Conservation (phyloP, 306 rosid species). For the Glycine latifolia region DNA sequence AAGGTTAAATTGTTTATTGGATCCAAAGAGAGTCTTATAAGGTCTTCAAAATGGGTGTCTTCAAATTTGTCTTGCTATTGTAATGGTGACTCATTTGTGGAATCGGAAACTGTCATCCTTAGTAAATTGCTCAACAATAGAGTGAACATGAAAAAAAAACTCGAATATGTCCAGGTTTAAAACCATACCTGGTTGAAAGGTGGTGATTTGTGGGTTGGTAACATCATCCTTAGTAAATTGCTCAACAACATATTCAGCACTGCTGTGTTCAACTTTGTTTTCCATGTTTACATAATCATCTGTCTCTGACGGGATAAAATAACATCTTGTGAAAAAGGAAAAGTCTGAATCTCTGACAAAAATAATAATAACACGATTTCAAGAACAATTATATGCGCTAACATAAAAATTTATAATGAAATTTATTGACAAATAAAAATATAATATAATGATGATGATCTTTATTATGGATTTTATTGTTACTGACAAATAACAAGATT, state of each 20-base stretch:
- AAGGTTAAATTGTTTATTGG: slow-evolving; percentile 32
- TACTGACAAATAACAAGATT: too few relatives aligned
- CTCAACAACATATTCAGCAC: slow-evolving; percentile 46
- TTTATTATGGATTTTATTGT: not conserved
- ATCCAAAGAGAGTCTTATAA: slow-evolving; percentile 36
- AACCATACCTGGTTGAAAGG: slow-evolving; percentile 53
- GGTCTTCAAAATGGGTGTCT: slow-evolving; percentile 47
- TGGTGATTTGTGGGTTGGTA: slow-evolving; percentile 39
- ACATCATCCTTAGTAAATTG: slow-evolving; percentile 44
- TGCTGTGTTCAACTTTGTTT: slow-evolving; percentile 47
- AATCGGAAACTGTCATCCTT: slow-evolving; percentile 36
- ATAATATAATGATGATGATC: not conserved
- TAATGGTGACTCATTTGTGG: slow-evolving; percentile 43
- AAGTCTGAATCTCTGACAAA: slow-evolving; percentile 47
- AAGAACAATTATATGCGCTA: too few relatives aligned
- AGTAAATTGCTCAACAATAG: slow-evolving; percentile 37
- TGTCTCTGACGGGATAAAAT: slow-evolving; percentile 36
- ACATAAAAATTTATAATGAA: too few relatives aligned
- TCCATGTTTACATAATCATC: slow-evolving; percentile 43
- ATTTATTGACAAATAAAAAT: not conserved
- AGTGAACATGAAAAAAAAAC: not conserved
- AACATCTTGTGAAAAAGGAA: slow-evolving; percentile 44
- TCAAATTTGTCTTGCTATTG: slow-evolving; percentile 1
- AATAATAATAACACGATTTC: too few relatives aligned
- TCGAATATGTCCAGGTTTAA: not conserved